Evolutionary conservation across 208 protist genomes (phyloP), one percentile per base, ranked within the genome.

Genomic region (Crithidia brevicula): DNA sequence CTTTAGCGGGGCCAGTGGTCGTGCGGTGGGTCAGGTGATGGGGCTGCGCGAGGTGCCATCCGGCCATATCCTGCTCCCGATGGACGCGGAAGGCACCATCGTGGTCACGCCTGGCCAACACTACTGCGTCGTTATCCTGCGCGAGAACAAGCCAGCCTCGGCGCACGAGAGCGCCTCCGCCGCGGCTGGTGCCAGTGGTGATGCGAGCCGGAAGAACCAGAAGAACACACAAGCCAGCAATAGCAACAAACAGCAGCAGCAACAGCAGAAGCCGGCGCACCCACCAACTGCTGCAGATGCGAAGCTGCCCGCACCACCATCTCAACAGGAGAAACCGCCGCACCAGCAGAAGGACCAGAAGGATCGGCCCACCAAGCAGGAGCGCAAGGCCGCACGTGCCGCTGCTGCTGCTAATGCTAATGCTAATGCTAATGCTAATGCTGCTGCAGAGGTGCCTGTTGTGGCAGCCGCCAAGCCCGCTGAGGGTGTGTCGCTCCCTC

Each of bases 41-140:
- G 86, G 73, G 2, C 74, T 94, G 9, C 74, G 75, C 0, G 85
- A 94, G 28, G 56, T 72, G 8, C 49, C 74, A 30, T 74, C 64
- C 1, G 75, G 79, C 10, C 60, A 86, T 23, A 36, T 95, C 22
- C 76, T 92, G 3, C 78, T 92, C 4, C 89, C 89, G 6, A 81
- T 79, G 10, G 89, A 95, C 54, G 62, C 70, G 11, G 83, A 92
- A 40, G 89, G 89, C 27, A 88, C 86, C 54, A 69, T 95, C 10
- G 63, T 83, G 45, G 85, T 92, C 11, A 80, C 67, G 4, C 89
- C 89, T 0, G 82, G 85, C 11, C 52, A 77, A 28, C 61, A 62
- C 20, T 95, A 95, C 67, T 61, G 33, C 51, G 54, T 94, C 9
- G 79, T 94, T 15, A 28, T 75, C 27, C 57, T 88, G 23, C 69